phyloP scores from a whole-genome alignment of 495 filamentous ascomycete genomes.

The Aspergillus nidulans region DNA sequence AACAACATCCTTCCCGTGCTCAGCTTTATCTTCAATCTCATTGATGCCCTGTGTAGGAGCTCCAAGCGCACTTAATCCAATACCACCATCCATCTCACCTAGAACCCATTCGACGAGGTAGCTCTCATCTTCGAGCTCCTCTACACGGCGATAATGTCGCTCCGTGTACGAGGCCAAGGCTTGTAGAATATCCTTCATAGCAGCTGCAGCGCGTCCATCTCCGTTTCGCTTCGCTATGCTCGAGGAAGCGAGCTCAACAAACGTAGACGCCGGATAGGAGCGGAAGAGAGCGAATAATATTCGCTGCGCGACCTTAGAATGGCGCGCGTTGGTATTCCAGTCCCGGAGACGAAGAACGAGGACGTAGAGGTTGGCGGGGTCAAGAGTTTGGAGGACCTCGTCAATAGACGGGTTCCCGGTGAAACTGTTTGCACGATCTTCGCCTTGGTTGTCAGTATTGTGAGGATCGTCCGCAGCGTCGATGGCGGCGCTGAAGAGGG shows the following conservation, averaged over 20 bases:
- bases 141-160: slow-evolving; percentile 80
- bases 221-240: slow-evolving; percentile 35
- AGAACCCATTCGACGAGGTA: slow-evolving; percentile 91
- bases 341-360: slow-evolving; percentile 78
- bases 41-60: slow-evolving; percentile 10
- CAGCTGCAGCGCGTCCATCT: slow-evolving; percentile 49
- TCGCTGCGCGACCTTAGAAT: slow-evolving; percentile 78
- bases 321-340: slow-evolving; percentile 94
- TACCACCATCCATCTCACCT: slow-evolving; percentile 78
- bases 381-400: slow-evolving; percentile 71
- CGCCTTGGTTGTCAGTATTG: slow-evolving; percentile 19
- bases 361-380: slow-evolving; percentile 73
- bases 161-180: slow-evolving; percentile 84
- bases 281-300: slow-evolving; percentile 76
- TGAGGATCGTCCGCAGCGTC: slow-evolving; percentile 48
- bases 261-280: slow-evolving; percentile 66
- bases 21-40: slow-evolving; percentile 22
- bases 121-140: slow-evolving; percentile 89
- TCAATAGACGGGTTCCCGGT: slow-evolving; percentile 78
- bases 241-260: slow-evolving; percentile 61
- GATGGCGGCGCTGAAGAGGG: slow-evolving; percentile 75
- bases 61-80: slow-evolving; percentile 37
- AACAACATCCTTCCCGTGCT: slow-evolving; percentile 43
- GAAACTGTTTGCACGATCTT: slow-evolving; percentile 38
- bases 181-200: slow-evolving; percentile 75